Conservation (phyloP, 805 yeast genomes). For the Candida palmyrensis region DNA sequence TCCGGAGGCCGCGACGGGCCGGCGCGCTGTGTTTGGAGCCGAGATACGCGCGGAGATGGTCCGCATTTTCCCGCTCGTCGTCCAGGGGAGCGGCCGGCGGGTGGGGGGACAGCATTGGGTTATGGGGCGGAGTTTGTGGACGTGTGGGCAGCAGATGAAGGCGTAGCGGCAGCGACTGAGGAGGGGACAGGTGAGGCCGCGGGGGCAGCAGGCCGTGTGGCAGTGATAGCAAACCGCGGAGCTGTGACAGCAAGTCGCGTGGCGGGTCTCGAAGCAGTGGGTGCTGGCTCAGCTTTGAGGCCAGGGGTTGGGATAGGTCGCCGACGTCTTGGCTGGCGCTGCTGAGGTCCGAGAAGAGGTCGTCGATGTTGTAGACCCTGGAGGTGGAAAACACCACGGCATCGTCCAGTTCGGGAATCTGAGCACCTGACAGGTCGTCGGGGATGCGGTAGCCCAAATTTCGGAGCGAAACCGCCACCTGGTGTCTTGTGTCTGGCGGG, state of each 20-base stretch:
- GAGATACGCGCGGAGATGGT: slow-evolving; percentile 3
- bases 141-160: neutral
- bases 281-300: neutral
- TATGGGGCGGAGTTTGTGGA: neutral
- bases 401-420: too few species aligned
- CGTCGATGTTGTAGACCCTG: slow-evolving; percentile 3
- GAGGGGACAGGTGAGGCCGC: neutral
- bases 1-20: slow-evolving; percentile 26
- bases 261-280: too few species aligned
- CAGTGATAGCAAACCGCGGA: too few species aligned
- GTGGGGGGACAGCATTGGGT: neutral
- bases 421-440: too few species aligned
- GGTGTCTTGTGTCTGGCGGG: neutral
- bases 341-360: slow-evolving; percentile 3
- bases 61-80: slow-evolving; percentile 1
- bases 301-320: neutral
- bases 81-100: neutral
- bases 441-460: slow-evolving; percentile 2
- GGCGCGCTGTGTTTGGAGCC: neutral
- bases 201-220: too few species aligned
- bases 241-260: too few species aligned
- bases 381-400: too few species aligned
- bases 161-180: neutral
- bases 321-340: slow-evolving; percentile 1
- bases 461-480: neutral